Percentiles rank a stretch among this genome's conserved stretches.
These are phyloP conservation scores for Moesziomyces sp. DNA, from an alignment of 1,284 basidiomycete species.

Conservation along the genomic window DNA sequence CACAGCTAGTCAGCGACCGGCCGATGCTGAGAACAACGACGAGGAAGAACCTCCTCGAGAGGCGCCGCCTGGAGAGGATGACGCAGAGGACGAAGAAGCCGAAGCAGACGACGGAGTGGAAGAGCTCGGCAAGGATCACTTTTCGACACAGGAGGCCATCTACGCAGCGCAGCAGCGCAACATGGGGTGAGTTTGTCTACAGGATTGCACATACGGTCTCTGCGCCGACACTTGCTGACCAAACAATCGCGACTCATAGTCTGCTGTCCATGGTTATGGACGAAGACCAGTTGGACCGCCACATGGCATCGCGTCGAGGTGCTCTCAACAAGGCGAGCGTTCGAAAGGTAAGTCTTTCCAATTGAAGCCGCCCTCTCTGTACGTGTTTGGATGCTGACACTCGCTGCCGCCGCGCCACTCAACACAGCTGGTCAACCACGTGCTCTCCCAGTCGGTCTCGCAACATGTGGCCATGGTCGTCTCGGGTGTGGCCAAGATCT, in stretches of 20 bases:
- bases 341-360: slow-evolving; percentile 73
- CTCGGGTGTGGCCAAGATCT: slow-evolving; percentile 88
- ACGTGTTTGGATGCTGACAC: no score
- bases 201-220: not conserved
- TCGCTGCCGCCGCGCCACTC: no score
- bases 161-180: slow-evolving; percentile 67
- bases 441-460: slow-evolving; percentile 79
- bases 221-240: slow-evolving; percentile 30
- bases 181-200: slow-evolving; percentile 57
- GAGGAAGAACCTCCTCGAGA: slow-evolving; percentile 15
- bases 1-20: slow-evolving; percentile 20
- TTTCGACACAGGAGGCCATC: slow-evolving; percentile 60
- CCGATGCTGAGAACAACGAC: slow-evolving; percentile 28
- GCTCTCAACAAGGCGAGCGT: slow-evolving; percentile 84
- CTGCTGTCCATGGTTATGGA: slow-evolving; percentile 88
- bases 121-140: slow-evolving; percentile 59
- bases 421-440: slow-evolving; percentile 81
- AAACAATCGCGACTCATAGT: slow-evolving; percentile 65
- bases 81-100: slow-evolving; percentile 58
- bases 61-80: slow-evolving; percentile 25
- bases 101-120: slow-evolving; percentile 63
- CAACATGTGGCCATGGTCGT: slow-evolving; percentile 87
- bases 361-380: not conserved
- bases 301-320: slow-evolving; percentile 85
- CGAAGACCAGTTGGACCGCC: slow-evolving; percentile 83